Base-by-base conservation (phyloP, 805 yeast species). In the Sungouiella thailandica region DNA sequence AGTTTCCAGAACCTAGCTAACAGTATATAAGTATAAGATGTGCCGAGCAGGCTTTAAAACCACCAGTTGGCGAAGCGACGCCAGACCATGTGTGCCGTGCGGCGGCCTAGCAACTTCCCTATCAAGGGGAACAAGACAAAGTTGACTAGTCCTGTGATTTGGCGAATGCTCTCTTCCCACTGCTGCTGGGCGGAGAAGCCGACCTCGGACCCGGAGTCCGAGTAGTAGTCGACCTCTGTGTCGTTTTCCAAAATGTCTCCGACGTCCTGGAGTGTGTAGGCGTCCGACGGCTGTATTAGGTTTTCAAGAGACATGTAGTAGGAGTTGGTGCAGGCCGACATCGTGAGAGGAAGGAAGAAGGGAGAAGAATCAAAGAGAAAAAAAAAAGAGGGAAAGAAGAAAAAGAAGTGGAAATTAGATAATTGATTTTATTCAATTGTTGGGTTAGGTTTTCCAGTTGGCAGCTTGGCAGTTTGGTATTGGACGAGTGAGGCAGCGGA, bases 81-180 rank as follows among this genome's bases (percentile, higher is more conserved):
- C 71, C 71, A 66, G 17, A 63, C 39, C 3, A 60, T 28, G 37
- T 64, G 67, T 11, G 50, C 48, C 5, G 38, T 31, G 29, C 78
- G 55, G 43, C 89, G 68, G 3, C 93, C 93, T 29, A 82, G 42
- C 27, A 76, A 66, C 52, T 78, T 80, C 4, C 89, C 89, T 13
- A 79, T 46, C 38, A 81, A 50, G 2, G 93, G 93, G 33, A 82
- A 60, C 23, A 82, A 47, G 10, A 83, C 76, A 55, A 77, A 68
- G 35, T 72, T 74, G 22, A 80, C 55, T 23, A 80, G 65, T n/a
- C 73, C 72, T 25, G 66, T 67, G 36, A 83, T 50, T 53, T 82
- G 88, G 28, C 61, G 59, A 30, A 82, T 40, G 23, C 82, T 77
- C 46, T 78, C 83, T 33, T 81, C 83, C 88, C 88, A 82, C 47